These are phyloP conservation scores for Ustilago crameri DNA, from an alignment of 1,284 basidiomycete genomes.

Conservation along the genomic window DNA sequence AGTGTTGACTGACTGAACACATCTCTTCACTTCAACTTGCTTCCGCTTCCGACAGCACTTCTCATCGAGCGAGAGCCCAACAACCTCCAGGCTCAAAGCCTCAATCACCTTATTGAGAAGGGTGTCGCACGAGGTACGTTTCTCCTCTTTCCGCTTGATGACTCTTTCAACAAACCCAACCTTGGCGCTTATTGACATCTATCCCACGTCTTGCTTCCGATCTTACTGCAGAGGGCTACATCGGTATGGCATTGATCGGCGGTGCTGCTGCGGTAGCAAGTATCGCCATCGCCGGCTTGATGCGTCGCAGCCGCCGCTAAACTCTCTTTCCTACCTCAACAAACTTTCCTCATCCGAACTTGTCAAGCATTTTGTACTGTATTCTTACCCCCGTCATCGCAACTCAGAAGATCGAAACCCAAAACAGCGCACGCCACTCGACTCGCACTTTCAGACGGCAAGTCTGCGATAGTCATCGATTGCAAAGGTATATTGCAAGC, in stretches of 20 bases:
- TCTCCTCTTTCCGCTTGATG: background rate
- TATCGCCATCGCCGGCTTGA: constrained; percentile 80
- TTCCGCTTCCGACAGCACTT: constrained; percentile 74
- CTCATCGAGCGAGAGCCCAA: constrained; percentile 91
- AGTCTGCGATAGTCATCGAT: too few relatives aligned
- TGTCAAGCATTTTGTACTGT: constrained; percentile 14
- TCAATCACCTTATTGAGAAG: constrained; percentile 85
- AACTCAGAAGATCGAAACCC: background rate
- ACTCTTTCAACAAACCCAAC: too few relatives aligned
- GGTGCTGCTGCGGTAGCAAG: constrained; percentile 88
- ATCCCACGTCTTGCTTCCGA: background rate
- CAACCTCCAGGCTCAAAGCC: constrained; percentile 91
- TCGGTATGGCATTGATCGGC: constrained; percentile 92
- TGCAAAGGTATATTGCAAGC: too few relatives aligned
- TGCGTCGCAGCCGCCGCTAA: constrained; percentile 55
- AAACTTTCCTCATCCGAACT: background rate
- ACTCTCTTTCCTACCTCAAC: background rate
- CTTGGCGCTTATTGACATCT: background rate
- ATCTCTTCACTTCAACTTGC: background rate
- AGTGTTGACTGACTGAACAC: background rate
- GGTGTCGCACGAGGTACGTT: constrained; percentile 83
- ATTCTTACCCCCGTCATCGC: constrained; percentile 3
- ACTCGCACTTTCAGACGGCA: background rate
- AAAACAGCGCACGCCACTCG: background rate
- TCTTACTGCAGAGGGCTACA: constrained; percentile 79